phyloP scores from a whole-genome alignment of 495 filamentous ascomycete genomes.

The Copromyces sp. region DNA sequence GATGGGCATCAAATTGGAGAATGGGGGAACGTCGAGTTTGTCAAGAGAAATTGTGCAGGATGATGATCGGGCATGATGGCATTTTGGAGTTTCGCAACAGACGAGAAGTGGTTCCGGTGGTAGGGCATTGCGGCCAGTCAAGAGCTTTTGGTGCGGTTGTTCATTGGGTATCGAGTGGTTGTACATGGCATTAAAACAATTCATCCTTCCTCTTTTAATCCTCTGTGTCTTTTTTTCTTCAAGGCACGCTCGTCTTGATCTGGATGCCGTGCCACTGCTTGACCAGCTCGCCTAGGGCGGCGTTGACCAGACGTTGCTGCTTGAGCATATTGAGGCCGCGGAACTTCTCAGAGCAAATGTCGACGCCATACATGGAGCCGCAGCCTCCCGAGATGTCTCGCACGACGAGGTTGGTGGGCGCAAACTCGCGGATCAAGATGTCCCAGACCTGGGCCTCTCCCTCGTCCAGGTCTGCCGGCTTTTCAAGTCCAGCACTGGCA shows the following conservation, averaged over 20 bases:
- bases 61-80: not conserved
- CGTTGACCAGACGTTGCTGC: constrained; percentile 64
- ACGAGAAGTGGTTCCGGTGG: not conserved
- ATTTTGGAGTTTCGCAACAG: not conserved
- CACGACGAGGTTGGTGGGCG: constrained; percentile 44
- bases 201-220: not conserved
- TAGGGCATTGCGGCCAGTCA: not conserved
- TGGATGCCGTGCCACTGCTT: constrained; percentile 70
- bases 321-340: constrained; percentile 54
- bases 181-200: not conserved
- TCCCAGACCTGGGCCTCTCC: constrained; percentile 40
- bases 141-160: not conserved
- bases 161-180: constrained; percentile 1
- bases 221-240: not conserved
- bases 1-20: not conserved
- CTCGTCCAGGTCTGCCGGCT: constrained; percentile 31
- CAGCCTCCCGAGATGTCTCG: constrained; percentile 71
- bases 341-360: constrained; percentile 56
- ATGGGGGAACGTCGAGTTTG: not conserved
- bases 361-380: constrained; percentile 69
- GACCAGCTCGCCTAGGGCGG: constrained; percentile 55
- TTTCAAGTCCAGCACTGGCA: constrained; percentile 14
- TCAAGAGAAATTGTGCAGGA: not conserved
- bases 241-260: constrained; percentile 48
- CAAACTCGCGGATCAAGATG: constrained; percentile 28